These are phyloP conservation scores for Acrocalymma vagum DNA, from an alignment of 2,329 filamentous ascomycete genomes.

Conservation along the genomic window DNA sequence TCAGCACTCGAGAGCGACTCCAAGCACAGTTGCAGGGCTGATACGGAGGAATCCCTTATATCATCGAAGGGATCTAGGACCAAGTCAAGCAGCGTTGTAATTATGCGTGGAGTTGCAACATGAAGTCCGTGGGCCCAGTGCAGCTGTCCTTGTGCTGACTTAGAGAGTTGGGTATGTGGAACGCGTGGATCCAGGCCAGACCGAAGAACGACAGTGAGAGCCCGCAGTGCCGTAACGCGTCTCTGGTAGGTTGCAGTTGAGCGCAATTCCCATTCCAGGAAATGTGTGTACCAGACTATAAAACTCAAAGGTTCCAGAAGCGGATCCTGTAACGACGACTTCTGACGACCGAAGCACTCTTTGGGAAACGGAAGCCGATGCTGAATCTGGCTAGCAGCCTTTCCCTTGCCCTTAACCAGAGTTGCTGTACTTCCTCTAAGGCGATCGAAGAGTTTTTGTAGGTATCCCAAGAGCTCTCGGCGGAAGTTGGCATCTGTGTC, in stretches of 20 bases:
- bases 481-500: slow-evolving; percentile 89
- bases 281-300: slow-evolving; percentile 76
- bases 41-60: slow-evolving; percentile 68
- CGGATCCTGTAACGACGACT: slow-evolving; percentile 14
- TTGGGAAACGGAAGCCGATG: slow-evolving; percentile 27
- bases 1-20: slow-evolving; percentile 25
- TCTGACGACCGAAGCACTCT: slow-evolving; percentile 4
- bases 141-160: slow-evolving; percentile 57
- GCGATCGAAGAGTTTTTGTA: slow-evolving; percentile 79
- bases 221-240: slow-evolving; percentile 81
- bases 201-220: slow-evolving; percentile 71
- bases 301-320: slow-evolving; percentile 68
- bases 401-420: slow-evolving; percentile 29
- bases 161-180: slow-evolving; percentile 49
- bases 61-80: slow-evolving; percentile 93
- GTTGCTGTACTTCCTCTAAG: slow-evolving; percentile 55
- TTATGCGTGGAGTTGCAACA: slow-evolving; percentile 55
- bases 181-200: slow-evolving; percentile 69
- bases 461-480: slow-evolving; percentile 78
- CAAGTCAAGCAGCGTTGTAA: slow-evolving; percentile 76
- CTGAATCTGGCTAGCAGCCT: slow-evolving; percentile 6
- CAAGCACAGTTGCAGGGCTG: slow-evolving; percentile 51
- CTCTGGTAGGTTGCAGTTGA: slow-evolving; percentile 89
- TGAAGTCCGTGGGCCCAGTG: slow-evolving; percentile 60
- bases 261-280: slow-evolving; percentile 76